Evolutionary conservation across 371 early-diverging fungal genomes (phyloP).

Genomic region (Haplosporangium sp.): DNA sequence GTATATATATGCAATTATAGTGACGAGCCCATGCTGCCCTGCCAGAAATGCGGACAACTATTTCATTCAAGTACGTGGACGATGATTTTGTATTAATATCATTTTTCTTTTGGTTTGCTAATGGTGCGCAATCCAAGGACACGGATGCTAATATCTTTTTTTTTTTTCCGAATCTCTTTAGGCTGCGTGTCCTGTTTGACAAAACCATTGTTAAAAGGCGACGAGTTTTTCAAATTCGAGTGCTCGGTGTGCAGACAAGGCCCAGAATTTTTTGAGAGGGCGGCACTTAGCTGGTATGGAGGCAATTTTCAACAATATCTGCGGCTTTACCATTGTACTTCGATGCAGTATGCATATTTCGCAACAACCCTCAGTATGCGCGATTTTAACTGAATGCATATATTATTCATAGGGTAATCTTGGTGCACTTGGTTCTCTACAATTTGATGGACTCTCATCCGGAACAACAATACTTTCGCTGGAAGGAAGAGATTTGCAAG

Average conservation of each 20-base stretch:
- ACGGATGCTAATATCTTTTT: not conserved
- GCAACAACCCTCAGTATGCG: too few relatives aligned
- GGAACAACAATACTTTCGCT: slow-evolving; percentile 77
- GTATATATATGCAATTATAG: slow-evolving; percentile 27
- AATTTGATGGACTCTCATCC: slow-evolving; percentile 71
- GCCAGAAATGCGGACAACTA: slow-evolving; percentile 66
- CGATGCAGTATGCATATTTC: too few relatives aligned
- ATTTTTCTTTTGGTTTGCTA: not conserved
- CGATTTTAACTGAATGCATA: too few relatives aligned
- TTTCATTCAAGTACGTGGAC: slow-evolving; percentile 69
- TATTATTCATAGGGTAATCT: slow-evolving; percentile 62
- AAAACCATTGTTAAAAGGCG: slow-evolving; percentile 68
- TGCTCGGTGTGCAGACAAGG: slow-evolving; percentile 74
- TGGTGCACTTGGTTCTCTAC: slow-evolving; percentile 81
- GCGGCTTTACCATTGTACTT: too few relatives aligned
- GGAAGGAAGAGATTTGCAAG: slow-evolving; percentile 85
- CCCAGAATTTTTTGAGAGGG: slow-evolving; percentile 66
- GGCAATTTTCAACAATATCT: not conserved
- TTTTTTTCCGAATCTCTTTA: slow-evolving; percentile 15
- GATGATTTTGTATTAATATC: not conserved
- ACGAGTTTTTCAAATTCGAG: slow-evolving; percentile 72
- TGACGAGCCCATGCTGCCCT: slow-evolving; percentile 68
- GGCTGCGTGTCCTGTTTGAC: slow-evolving; percentile 60
- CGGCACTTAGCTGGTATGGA: slow-evolving; percentile 70
- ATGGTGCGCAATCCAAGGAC: too few relatives aligned